phyloP scores from a whole-genome alignment of 306 rosid species.

The Castanea crenata region DNA sequence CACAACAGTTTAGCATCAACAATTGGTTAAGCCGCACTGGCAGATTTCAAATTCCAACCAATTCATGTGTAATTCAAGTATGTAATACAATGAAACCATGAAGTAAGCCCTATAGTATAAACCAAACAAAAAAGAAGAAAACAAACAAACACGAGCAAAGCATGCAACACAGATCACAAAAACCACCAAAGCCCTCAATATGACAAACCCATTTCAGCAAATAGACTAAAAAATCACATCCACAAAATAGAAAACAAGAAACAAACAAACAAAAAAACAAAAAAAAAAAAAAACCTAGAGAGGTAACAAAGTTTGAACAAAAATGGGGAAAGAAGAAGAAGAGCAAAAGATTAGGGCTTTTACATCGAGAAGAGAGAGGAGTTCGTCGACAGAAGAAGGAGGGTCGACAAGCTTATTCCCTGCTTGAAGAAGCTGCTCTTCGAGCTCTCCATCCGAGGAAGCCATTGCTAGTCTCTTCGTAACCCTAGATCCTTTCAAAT shows the following conservation, averaged over 20 bases:
- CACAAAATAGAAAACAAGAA: background rate
- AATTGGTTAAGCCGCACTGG: background rate
- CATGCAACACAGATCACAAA: constrained; percentile 22
- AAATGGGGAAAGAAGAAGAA: background rate
- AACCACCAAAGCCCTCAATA: background rate
- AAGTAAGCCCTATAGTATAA: background rate
- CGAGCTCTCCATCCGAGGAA: constrained; percentile 49
- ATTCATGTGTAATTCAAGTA: too few relatives aligned
- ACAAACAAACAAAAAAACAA: background rate
- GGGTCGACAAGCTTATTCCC: constrained; percentile 71
- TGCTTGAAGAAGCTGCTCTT: constrained; percentile 61
- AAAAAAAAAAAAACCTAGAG: too few relatives aligned
- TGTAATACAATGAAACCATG: background rate
- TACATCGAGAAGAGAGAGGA: constrained; percentile 75
- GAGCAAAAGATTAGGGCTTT: constrained; percentile 6
- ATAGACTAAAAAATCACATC: background rate
- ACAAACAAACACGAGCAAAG: background rate
- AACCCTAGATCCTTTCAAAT: constrained; percentile 48
- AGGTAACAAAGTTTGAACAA: background rate
- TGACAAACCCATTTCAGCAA: background rate
- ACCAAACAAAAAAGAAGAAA: background rate
- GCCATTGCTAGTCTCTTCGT: constrained; percentile 46
- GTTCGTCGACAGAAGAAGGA: constrained; percentile 67
- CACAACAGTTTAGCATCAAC: background rate
- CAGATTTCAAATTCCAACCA: background rate